phyloP scores from a whole-genome alignment of 108 stramenopile species.

The Chaetoceros tenuissimus region DNA sequence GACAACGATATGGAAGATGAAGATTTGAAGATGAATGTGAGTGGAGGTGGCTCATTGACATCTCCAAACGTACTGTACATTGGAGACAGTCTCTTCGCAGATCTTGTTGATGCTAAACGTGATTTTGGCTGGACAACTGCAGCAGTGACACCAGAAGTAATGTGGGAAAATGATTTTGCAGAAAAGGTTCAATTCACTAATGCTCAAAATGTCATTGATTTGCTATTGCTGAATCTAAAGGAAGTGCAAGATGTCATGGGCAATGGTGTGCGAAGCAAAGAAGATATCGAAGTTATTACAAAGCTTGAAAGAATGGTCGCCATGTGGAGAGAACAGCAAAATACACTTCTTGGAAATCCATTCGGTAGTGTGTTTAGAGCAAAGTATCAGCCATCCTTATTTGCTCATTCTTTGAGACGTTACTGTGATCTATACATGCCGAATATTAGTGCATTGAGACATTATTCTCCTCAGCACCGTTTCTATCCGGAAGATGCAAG shows the following conservation, averaged over 20 bases:
- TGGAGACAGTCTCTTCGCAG: conserved; percentile 96
- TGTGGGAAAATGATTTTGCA: conserved; percentile 1
- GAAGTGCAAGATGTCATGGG: conserved; percentile 57
- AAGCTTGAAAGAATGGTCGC: conserved; percentile 62
- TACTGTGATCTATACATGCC: conserved; percentile 72
- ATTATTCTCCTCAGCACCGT: conserved; percentile 75
- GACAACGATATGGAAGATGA: conserved; percentile 1
- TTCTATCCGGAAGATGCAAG: conserved; percentile 79
- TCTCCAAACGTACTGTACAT: conserved; percentile 86
- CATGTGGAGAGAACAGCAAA: conserved; percentile 70
- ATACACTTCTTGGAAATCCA: conserved; percentile 62
- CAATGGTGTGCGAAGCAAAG: conserved; percentile 26
- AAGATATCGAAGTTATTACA: conserved; percentile 62
- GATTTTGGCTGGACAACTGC: conserved; percentile 87
- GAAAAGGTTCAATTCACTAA: conserved; percentile 5
- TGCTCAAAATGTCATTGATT: conserved; percentile 59
- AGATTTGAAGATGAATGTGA: conserved; percentile 16
- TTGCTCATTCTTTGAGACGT: conserved; percentile 54
- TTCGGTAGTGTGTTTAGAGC: conserved; percentile 84
- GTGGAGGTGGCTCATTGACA: conserved; percentile 33
- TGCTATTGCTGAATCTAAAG: conserved; percentile 56
- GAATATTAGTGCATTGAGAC: conserved; percentile 49
- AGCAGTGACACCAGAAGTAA: conserved; percentile 81
- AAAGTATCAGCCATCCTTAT: conserved; percentile 67
- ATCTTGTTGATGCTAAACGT: conserved; percentile 92